These are phyloP conservation scores for Noccaea caerulescens DNA, from an alignment of 345 rosid species.

Conservation along the genomic window DNA sequence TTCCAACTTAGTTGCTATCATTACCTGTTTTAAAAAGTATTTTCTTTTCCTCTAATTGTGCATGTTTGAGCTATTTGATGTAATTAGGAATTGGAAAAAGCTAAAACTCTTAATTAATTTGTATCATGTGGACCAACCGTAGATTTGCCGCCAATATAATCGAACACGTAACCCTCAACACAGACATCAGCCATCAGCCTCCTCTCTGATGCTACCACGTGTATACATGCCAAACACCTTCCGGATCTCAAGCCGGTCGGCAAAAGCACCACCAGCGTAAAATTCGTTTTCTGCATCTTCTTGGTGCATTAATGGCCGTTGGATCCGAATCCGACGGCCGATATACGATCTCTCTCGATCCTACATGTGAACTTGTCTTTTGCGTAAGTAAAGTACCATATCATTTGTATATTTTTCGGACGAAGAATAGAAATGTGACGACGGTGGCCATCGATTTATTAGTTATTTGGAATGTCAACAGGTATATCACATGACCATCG, in stretches of 20 bases:
- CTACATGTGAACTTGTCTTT: slow-evolving; percentile 42
- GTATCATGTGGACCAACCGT: slow-evolving; percentile 38
- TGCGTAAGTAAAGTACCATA: slow-evolving; percentile 23
- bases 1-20: slow-evolving; percentile 39
- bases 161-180: slow-evolving; percentile 32
- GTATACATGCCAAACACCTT: slow-evolving; percentile 34
- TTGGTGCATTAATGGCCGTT: slow-evolving; percentile 32
- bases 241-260: slow-evolving; percentile 44
- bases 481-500: no score
- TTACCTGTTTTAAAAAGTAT: slow-evolving; percentile 1
- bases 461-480: no score
- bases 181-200: slow-evolving; percentile 4
- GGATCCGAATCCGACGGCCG: slow-evolving; percentile 37
- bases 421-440: slow-evolving; percentile 4
- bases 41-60: neutral
- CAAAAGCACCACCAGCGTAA: slow-evolving; percentile 20
- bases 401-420: slow-evolving; percentile 17
- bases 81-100: neutral
- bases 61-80: slow-evolving; percentile 1
- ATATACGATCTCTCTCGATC: slow-evolving; percentile 30
- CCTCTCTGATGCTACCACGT: slow-evolving; percentile 37
- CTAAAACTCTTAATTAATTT: slow-evolving; percentile 16
- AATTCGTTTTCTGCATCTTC: slow-evolving; percentile 16
- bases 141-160: slow-evolving; percentile 36
- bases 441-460: neutral